These are phyloP conservation scores for Ambrosia trifida DNA, from an alignment of 129 eudicot species.

Conservation along the genomic window DNA sequence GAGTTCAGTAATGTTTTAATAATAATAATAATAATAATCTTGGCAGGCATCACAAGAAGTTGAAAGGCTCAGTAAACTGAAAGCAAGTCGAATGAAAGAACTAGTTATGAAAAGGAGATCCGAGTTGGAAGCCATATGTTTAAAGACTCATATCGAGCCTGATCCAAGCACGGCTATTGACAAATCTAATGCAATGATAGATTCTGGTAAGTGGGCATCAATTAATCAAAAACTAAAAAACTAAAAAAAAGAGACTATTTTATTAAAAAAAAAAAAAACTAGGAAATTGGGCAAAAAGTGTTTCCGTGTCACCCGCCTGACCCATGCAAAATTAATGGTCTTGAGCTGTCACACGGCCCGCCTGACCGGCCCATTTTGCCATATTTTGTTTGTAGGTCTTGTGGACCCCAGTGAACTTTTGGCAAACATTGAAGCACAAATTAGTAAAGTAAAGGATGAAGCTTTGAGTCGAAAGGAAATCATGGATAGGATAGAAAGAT, in stretches of 20 bases:
- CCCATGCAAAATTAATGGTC: neutral
- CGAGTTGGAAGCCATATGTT: constrained; percentile 78
- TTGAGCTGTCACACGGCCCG: neutral
- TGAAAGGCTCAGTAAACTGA: constrained; percentile 77
- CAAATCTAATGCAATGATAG: constrained; percentile 84
- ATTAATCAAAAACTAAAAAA: neutral
- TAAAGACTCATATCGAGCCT: constrained; percentile 69
- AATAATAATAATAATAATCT: neutral
- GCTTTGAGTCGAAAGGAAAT: constrained; percentile 82
- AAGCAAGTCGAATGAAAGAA: constrained; percentile 90
- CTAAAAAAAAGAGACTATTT: neutral
- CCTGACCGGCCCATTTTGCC: neutral
- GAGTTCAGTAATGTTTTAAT: constrained; percentile 1
- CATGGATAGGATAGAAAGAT: constrained; percentile 81
- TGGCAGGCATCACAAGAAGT: constrained; percentile 76
- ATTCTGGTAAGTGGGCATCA: constrained; percentile 56
- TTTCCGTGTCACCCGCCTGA: neutral
- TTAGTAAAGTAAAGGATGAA: constrained; percentile 76
- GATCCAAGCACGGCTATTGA: constrained; percentile 81
- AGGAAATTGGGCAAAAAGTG: neutral
- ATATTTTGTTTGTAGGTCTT: constrained; percentile 45
- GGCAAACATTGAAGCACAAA: constrained; percentile 77
- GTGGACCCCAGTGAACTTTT: constrained; percentile 84
- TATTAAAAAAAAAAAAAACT: neutral
- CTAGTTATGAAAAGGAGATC: constrained; percentile 75